Conservation (phyloP, 2,329 filamentous ascomycete species). For the Cladobotryum mycophilum region DNA sequence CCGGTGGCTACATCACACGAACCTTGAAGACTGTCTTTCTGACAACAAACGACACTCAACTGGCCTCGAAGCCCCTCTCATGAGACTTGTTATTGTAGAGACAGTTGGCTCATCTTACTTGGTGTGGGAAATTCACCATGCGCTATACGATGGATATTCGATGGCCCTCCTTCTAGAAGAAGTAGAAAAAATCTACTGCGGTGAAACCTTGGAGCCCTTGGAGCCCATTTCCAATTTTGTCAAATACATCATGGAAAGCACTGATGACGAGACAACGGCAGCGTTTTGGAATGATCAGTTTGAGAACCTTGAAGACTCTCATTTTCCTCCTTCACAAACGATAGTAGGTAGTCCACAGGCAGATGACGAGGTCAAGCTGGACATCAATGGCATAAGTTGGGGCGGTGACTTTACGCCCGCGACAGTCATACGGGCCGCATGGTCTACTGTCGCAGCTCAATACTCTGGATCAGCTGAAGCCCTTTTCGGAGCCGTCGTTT, state of each 20-base stretch:
- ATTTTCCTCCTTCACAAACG: conserved; percentile 1
- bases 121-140: conserved; percentile 36
- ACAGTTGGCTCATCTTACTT: conserved; percentile 5
- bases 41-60: not conserved
- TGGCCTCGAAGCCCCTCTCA: conserved; percentile 5
- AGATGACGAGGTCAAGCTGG: not conserved
- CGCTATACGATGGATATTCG: conserved; percentile 41
- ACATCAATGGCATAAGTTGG: too few species aligned
- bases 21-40: too few species aligned
- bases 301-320: not conserved
- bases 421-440: conserved; percentile 32
- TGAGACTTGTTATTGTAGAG: conserved; percentile 6
- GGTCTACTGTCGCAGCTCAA: conserved; percentile 41
- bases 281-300: not conserved
- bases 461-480: conserved; percentile 38
- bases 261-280: not conserved
- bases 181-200: not conserved
- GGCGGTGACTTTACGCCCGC: conserved; percentile 6
- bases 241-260: conserved; percentile 28
- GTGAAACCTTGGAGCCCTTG: not conserved
- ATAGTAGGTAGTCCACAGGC: not conserved
- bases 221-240: conserved; percentile 37
- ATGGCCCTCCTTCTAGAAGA: conserved; percentile 39
- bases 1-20: too few species aligned
- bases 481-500: conserved; percentile 37